Conservation (phyloP, 2,329 filamentous ascomycete genomes). For the Xylariaceae sp. region DNA sequence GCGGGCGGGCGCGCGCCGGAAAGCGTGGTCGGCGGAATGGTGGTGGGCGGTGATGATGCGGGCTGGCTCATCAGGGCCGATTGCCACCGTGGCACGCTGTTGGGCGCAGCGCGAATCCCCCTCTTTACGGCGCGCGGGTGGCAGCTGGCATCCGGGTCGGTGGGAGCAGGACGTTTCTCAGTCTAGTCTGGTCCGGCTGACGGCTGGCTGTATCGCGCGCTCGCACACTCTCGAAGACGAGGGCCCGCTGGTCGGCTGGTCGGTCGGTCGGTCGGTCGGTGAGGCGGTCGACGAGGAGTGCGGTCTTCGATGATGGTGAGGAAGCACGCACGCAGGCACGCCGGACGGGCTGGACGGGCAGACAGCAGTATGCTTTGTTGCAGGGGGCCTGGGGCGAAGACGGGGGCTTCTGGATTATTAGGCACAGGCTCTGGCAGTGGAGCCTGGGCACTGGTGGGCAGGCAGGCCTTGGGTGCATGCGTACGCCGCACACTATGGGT, state of each 20-base stretch:
- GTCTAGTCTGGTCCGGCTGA: no score
- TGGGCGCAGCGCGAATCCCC: background rate
- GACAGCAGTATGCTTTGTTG: background rate
- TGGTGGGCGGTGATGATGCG: conserved; percentile 6
- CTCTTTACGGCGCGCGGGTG: background rate
- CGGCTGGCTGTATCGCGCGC: conserved; percentile 1
- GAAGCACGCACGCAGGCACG: no score
- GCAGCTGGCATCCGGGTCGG: conserved; percentile 1
- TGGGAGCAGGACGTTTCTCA: conserved; percentile 1
- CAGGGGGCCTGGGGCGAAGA: background rate
- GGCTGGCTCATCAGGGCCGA: conserved; percentile 12
- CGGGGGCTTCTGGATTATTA: background rate
- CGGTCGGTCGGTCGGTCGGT: background rate
- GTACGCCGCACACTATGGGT: background rate
- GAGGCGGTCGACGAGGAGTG: background rate
- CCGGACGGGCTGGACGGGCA: background rate
- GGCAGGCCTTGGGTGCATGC: conserved; percentile 1
- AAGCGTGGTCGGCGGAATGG: conserved; percentile 12
- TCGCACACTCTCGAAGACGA: conserved; percentile 6
- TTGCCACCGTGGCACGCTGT: conserved; percentile 10
- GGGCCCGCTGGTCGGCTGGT: background rate
- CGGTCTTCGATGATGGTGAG: background rate
- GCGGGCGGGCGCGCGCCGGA: conserved; percentile 1
- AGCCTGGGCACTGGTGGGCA: no score
- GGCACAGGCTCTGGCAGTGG: background rate